Evolutionary conservation across 495 filamentous ascomycete species (phyloP).

Genomic region (Aspergillus sclerotiicarbonarius): DNA sequence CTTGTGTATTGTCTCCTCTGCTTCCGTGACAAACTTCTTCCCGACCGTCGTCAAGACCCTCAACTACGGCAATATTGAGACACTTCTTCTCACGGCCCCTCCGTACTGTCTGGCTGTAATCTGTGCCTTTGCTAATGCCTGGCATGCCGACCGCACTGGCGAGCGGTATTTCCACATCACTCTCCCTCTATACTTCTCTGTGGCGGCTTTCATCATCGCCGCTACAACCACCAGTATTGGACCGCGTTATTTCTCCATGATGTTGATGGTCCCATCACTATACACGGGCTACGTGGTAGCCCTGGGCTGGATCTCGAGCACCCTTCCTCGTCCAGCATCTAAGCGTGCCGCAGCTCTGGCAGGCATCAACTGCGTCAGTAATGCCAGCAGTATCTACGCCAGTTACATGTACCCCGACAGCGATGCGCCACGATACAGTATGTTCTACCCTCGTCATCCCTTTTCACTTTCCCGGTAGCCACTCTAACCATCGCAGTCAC

Average conservation of each 20-base stretch:
- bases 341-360: constrained; percentile 83
- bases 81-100: constrained; percentile 75
- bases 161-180: constrained; percentile 79
- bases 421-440: constrained; percentile 40
- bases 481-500: constrained; percentile 36
- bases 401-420: constrained; percentile 66
- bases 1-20: constrained; percentile 68
- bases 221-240: constrained; percentile 62
- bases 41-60: constrained; percentile 79
- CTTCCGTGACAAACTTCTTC: constrained; percentile 86
- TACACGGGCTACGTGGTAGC: constrained; percentile 66
- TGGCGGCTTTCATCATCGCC: constrained; percentile 73
- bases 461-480: not conserved
- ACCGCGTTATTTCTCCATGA: constrained; percentile 77
- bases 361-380: constrained; percentile 78
- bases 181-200: constrained; percentile 63
- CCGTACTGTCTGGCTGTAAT: constrained; percentile 72
- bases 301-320: constrained; percentile 77
- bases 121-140: constrained; percentile 68
- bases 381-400: constrained; percentile 67
- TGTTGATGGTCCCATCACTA: constrained; percentile 66
- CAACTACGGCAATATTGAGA: constrained; percentile 61
- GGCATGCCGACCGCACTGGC: constrained; percentile 74
- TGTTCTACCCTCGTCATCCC: constrained; percentile 9
- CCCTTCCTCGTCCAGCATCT: constrained; percentile 75